These are phyloP conservation scores for Alternaria incomplexa DNA, from an alignment of 2,329 filamentous ascomycete genomes.

Conservation along the genomic window DNA sequence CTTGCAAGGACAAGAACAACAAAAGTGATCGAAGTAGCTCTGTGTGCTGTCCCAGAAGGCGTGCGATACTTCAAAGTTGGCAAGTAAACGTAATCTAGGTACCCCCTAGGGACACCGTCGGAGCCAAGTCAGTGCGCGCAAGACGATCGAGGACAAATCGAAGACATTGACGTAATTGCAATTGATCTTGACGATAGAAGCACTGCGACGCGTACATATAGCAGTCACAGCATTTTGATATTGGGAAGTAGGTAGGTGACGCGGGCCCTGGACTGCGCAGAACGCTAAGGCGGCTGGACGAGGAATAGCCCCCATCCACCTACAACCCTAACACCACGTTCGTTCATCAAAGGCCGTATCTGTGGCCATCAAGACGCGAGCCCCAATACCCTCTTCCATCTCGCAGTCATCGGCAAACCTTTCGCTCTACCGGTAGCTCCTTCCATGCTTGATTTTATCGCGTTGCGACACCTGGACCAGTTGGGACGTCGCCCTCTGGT, in stretches of 20 bases:
- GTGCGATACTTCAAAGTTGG: background rate
- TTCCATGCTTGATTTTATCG: constrained; percentile 47
- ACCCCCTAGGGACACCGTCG: background rate
- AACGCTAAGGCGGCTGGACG: constrained; percentile 17
- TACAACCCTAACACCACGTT: constrained; percentile 3
- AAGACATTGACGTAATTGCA: background rate
- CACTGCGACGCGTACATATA: background rate
- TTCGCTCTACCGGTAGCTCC: constrained; percentile 34
- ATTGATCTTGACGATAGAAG: background rate
- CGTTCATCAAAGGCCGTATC: constrained; percentile 20
- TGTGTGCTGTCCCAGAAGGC: background rate
- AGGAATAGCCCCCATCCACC: constrained; percentile 10
- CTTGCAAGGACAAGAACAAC: background rate
- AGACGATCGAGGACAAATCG: background rate
- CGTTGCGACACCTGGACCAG: constrained; percentile 50
- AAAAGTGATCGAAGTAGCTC: background rate
- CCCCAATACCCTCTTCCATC: constrained; percentile 42
- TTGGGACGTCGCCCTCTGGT: constrained; percentile 48
- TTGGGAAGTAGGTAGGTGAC: constrained; percentile 8
- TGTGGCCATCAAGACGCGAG: constrained; percentile 45
- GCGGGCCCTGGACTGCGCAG: background rate
- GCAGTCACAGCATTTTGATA: constrained; percentile 6
- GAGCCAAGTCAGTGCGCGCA: background rate
- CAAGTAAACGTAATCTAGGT: background rate
- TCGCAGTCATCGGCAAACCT: constrained; percentile 35